Conservation (phyloP, 2,329 filamentous ascomycete species). For the Neopestalotiopsis clavispora region DNA sequence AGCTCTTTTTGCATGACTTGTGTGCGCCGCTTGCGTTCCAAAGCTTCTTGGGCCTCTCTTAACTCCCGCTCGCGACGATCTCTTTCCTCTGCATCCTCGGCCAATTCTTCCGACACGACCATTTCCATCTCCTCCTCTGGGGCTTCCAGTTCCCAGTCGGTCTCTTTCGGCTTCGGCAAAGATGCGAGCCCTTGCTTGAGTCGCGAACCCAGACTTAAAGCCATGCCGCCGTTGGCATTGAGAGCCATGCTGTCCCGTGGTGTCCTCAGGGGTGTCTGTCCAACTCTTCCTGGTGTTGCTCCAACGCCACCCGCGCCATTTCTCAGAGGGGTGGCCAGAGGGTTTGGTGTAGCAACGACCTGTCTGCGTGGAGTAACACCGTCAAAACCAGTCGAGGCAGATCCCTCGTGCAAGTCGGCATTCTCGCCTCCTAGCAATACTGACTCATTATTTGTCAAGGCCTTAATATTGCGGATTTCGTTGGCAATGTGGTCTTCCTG, state of each 20-base stretch:
- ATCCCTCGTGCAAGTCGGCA: constrained; percentile 82
- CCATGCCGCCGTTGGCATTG: constrained; percentile 73
- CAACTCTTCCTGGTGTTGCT: constrained; percentile 71
- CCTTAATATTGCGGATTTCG: constrained; percentile 91
- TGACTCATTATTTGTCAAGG: constrained; percentile 91
- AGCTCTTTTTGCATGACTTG: constrained; percentile 89
- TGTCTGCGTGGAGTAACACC: constrained; percentile 82
- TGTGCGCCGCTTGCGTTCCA: constrained; percentile 82
- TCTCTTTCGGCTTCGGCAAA: constrained; percentile 90
- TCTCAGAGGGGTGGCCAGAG: constrained; percentile 87
- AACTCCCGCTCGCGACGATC: constrained; percentile 80
- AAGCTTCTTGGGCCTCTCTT: constrained; percentile 73
- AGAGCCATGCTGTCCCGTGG: constrained; percentile 87
- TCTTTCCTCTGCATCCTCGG: constrained; percentile 70
- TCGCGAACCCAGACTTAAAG: constrained; percentile 73
- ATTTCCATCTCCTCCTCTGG: constrained; percentile 79
- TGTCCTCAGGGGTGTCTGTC: constrained; percentile 84
- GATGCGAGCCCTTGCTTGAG: constrained; percentile 77
- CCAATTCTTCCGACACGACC: constrained; percentile 53
- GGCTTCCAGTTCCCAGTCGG: constrained; percentile 91
- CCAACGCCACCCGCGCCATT: constrained; percentile 65
- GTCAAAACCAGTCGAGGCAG: constrained; percentile 85
- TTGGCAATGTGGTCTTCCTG: constrained; percentile 97
- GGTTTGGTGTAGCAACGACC: constrained; percentile 88
- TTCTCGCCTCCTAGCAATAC: constrained; percentile 94